Evolutionary conservation across 1,284 basidiomycete genomes (phyloP), one percentile per base, ranked within the genome.

Genomic region (Apiotrichum montevideense): DNA sequence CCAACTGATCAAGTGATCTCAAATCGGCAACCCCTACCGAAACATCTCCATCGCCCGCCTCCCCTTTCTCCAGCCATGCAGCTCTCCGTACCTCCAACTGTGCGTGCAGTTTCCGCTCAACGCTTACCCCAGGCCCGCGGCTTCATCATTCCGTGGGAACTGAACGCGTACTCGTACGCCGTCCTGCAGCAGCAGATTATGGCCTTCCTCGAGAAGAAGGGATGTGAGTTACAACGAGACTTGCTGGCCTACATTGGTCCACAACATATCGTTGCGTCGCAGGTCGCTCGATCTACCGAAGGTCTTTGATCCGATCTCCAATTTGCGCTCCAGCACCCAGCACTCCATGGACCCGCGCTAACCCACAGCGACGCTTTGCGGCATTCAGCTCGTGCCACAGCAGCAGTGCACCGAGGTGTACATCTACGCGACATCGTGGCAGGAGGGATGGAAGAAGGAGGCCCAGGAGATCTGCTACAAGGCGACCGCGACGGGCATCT

Each of bases 371-470:
- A 40, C 37, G 6, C 32, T 49, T 29, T 49, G 47, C 47, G 47
- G 47, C 9, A 39, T 49, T 37, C 47, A 49, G 13, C 29, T 33
- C 10, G 9, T 49, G 15, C 35, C 7, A 21, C 35, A 37, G 15
- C 35, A n/a, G 15, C 47, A n/a, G 2, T 49, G 47, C 21, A 49
- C 47, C 47, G 47, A 49, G 35, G 47, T 49, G 35, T 49, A 49
- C 47, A 40, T 49, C 35, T 49, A 49, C 47, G 47, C 47, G 14
- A 49, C 47, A 9, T 8, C 9, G 15, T 49, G 47, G 47, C 29
- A 49, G 35, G 47, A 49, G 21, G 47, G 35, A 11, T 49, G 47
- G 47, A 49, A 49, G 35, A 49, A 49, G 47, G 47, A 39, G 8
- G 13, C 39, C 15, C 47, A 49, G 47, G 47, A 49, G 5, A 21